phyloP scores from a whole-genome alignment of 352 stramenopile genomes.

The Globisporangium heterothallicum region DNA sequence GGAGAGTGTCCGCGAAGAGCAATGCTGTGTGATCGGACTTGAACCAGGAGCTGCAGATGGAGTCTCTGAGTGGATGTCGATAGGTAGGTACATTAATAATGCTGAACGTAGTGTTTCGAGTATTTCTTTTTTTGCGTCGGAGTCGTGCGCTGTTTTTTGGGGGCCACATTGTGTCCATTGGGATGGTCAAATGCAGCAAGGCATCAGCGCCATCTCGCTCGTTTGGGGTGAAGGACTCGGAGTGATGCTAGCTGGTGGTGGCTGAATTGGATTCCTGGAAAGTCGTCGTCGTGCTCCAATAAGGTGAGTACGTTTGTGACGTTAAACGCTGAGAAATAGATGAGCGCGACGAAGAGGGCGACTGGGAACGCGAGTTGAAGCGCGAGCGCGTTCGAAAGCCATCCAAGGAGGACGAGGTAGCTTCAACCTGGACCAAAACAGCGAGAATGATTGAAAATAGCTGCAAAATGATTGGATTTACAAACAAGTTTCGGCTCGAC shows the following conservation, averaged over 20 bases:
- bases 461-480: too few relatives aligned
- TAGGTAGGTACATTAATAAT: background rate
- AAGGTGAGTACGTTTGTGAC: conserved; percentile 53
- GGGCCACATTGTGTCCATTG: too few relatives aligned
- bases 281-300: conserved; percentile 29
- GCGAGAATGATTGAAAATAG: too few relatives aligned
- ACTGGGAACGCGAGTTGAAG: conserved; percentile 29
- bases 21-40: too few relatives aligned
- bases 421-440: too few relatives aligned
- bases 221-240: conserved; percentile 12
- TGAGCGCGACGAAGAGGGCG: conserved; percentile 19
- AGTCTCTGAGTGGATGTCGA: too few relatives aligned
- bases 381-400: conserved; percentile 17
- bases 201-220: conserved; percentile 21
- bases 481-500: too few relatives aligned
- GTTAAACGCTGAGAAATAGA: conserved; percentile 54
- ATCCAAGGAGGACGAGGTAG: conserved; percentile 34
- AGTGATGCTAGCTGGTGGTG: conserved; percentile 3
- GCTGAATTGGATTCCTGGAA: conserved; percentile 3
- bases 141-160: too few relatives aligned
- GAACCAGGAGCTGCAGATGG: too few relatives aligned
- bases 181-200: background rate
- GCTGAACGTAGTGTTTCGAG: background rate
- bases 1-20: background rate
- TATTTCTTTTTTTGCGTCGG: conserved; percentile 9